Conservation (phyloP, 495 filamentous ascomycete genomes). For the Daldinia bambusicola region DNA sequence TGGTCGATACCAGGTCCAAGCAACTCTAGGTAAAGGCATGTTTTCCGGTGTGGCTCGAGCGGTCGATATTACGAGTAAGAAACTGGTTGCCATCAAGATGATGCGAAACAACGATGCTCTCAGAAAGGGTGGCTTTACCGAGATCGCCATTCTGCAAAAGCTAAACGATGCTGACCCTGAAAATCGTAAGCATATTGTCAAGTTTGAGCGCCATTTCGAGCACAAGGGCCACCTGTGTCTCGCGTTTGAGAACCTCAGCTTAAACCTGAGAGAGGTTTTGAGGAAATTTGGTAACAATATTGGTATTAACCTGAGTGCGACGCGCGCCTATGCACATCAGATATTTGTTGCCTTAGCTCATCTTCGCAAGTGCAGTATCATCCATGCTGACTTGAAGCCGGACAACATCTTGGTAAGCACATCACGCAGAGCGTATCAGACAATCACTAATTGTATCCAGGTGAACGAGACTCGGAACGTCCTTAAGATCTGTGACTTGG, state of each 20-base stretch:
- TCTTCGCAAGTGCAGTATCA: constrained; percentile 88
- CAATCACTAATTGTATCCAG: constrained; percentile 51
- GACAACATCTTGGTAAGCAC: constrained; percentile 83
- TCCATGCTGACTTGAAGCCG: constrained; percentile 96
- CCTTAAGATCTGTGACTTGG: constrained; percentile 95
- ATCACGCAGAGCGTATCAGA: not conserved
- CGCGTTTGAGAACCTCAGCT: constrained; percentile 93
- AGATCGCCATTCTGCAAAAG: constrained; percentile 89
- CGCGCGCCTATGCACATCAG: constrained; percentile 89
- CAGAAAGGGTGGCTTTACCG: constrained; percentile 91
- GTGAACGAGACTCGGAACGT: constrained; percentile 85
- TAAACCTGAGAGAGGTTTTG: constrained; percentile 93
- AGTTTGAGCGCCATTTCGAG: constrained; percentile 86
- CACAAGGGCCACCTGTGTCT: constrained; percentile 96
- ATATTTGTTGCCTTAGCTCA: constrained; percentile 89
- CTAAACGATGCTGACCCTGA: constrained; percentile 84
- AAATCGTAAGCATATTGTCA: constrained; percentile 91
- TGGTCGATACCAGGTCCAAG: constrained; percentile 84
- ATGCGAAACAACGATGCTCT: constrained; percentile 95
- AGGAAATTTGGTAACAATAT: constrained; percentile 96
- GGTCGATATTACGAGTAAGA: constrained; percentile 76
- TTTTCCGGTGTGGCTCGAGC: constrained; percentile 96
- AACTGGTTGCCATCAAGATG: constrained; percentile 88
- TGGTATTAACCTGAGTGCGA: constrained; percentile 86
- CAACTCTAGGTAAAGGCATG: constrained; percentile 92